Conservation (phyloP, 2,329 filamentous ascomycete species). For the Capronia epimyces region DNA sequence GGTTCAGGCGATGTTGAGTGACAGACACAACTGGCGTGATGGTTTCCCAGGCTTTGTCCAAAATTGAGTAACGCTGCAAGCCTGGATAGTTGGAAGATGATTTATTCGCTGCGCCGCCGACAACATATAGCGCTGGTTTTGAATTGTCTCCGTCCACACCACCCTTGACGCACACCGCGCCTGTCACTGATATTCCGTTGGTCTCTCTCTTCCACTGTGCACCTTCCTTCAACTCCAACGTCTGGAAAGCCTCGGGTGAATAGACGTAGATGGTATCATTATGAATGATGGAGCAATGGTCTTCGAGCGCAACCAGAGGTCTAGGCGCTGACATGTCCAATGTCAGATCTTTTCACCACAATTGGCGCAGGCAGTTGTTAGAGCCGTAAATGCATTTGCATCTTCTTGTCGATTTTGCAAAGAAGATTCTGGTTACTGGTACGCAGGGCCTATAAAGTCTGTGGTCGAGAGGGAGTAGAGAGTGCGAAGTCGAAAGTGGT, state of each 20-base stretch:
- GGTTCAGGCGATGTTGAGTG: constrained; percentile 64
- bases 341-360: constrained; percentile 2
- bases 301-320: constrained; percentile 63
- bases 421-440: not conserved
- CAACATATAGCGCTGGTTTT: constrained; percentile 66
- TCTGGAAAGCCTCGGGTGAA: constrained; percentile 68
- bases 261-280: constrained; percentile 81
- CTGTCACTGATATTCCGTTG: constrained; percentile 64
- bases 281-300: constrained; percentile 75
- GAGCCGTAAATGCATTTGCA: constrained; percentile 8
- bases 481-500: not conserved
- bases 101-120: constrained; percentile 62
- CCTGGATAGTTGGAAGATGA: constrained; percentile 60
- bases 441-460: not conserved
- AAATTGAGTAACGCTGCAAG: constrained; percentile 63
- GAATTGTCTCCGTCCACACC: constrained; percentile 53
- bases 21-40: constrained; percentile 48
- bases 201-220: constrained; percentile 65
- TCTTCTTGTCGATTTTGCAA: constrained; percentile 6
- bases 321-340: constrained; percentile 63
- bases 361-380: constrained; percentile 10
- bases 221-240: constrained; percentile 61
- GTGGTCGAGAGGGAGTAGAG: not conserved
- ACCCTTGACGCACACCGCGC: constrained; percentile 70
- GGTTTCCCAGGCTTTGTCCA: constrained; percentile 54